phyloP scores from a whole-genome alignment of 352 stramenopile genomes.

The Pythium biforme region DNA sequence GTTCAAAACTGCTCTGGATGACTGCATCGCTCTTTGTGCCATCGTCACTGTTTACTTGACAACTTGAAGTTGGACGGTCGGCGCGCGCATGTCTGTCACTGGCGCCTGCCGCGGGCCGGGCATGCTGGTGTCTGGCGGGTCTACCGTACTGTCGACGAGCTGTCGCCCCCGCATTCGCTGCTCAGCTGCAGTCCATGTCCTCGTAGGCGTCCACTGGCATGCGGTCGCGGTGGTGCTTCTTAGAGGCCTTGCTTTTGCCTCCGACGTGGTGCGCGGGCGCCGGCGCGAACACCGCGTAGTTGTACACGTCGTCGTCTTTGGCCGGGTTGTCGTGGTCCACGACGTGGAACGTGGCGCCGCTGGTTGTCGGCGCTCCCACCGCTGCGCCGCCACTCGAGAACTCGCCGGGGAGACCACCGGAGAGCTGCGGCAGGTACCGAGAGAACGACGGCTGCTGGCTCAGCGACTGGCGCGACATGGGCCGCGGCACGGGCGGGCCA shows the following conservation, averaged over 20 bases:
- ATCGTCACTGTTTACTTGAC: constrained; percentile 28
- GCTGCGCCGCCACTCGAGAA: not conserved
- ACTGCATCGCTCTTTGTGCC: not conserved
- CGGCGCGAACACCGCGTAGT: constrained; percentile 42
- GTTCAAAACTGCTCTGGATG: constrained; percentile 3
- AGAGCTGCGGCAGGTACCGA: constrained; percentile 26
- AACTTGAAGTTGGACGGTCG: constrained; percentile 26
- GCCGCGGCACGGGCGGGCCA: constrained; percentile 3
- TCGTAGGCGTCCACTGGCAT: constrained; percentile 32
- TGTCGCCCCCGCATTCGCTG: no score
- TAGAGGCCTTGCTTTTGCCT: constrained; percentile 31
- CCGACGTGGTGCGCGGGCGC: not conserved
- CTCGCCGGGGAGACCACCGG: constrained; percentile 2
- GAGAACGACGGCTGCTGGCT: constrained; percentile 20
- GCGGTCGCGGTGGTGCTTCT: constrained; percentile 44
- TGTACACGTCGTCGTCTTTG: constrained; percentile 47
- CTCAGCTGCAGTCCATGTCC: constrained; percentile 57
- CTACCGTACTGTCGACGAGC: no score
- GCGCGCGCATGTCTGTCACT: no score
- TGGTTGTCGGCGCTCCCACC: not conserved
- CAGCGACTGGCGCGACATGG: constrained; percentile 22
- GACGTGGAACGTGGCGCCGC: constrained; percentile 1
- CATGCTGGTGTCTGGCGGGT: no score
- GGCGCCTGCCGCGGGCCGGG: no score
- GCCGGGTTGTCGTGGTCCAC: constrained; percentile 24